These are phyloP conservation scores for Zygosaccharomyces rouxii DNA, from an alignment of 805 yeast genomes.

Conservation along the genomic window DNA sequence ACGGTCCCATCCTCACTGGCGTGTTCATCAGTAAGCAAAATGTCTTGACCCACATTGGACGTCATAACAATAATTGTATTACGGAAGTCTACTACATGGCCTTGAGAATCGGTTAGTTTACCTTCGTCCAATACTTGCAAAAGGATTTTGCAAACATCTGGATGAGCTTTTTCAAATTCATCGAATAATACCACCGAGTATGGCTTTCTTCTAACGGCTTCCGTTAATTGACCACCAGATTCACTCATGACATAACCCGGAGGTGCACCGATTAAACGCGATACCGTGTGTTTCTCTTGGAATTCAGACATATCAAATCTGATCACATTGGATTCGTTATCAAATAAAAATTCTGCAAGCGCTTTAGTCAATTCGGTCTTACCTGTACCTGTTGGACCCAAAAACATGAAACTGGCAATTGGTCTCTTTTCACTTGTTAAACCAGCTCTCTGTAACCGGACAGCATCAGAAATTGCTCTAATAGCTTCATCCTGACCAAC, in stretches of 20 bases:
- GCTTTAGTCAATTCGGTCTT: constrained; percentile 94
- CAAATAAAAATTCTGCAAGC: constrained; percentile 86
- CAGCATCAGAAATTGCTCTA: constrained; percentile 85
- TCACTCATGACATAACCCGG: constrained; percentile 98
- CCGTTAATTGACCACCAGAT: constrained; percentile 89
- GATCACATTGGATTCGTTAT: constrained; percentile 78
- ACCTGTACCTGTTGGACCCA: constrained; percentile 99
- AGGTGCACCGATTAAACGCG: constrained; percentile 93
- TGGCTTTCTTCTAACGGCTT: constrained; percentile 92
- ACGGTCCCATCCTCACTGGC: constrained; percentile 56
- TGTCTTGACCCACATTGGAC: constrained; percentile 92
- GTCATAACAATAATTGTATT: constrained; percentile 96
- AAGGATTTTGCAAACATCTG: constrained; percentile 85
- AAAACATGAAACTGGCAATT: constrained; percentile 91
- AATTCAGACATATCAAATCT: constrained; percentile 98
- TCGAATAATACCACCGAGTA: constrained; percentile 90
- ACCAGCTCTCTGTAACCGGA: constrained; percentile 94
- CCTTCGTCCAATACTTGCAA: constrained; percentile 96
- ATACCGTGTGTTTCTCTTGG: constrained; percentile 88
- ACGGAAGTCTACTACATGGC: constrained; percentile 88
- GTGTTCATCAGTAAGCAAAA: constrained; percentile 60
- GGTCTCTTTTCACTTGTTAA: constrained; percentile 92
- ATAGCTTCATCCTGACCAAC: constrained; percentile 97
- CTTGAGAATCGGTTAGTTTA: constrained; percentile 88
- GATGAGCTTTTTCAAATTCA: constrained; percentile 96